Conservation (phyloP, 805 yeast genomes). For the Yamadazyma tumulicola region DNA sequence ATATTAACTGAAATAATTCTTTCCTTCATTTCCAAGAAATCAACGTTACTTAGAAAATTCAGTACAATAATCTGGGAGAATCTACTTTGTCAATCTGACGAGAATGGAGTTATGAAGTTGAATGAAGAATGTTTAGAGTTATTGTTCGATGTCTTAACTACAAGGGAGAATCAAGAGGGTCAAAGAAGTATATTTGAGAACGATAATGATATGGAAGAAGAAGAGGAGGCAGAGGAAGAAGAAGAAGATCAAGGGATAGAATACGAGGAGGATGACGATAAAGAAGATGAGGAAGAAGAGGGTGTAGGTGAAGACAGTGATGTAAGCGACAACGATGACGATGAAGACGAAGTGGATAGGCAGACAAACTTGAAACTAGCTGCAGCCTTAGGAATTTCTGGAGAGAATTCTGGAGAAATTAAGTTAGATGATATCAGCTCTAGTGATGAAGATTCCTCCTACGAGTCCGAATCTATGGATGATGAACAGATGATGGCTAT, state of each 20-base stretch:
- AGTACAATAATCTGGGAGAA: slow-evolving; percentile 40
- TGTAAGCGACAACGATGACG: slow-evolving; percentile 13
- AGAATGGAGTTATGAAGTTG: slow-evolving; percentile 22
- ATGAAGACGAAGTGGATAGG: slow-evolving; percentile 25
- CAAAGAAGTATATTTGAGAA: slow-evolving; percentile 71
- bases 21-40: slow-evolving; percentile 42
- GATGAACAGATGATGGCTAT: slow-evolving; percentile 96
- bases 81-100: slow-evolving; percentile 30
- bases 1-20: slow-evolving; percentile 41
- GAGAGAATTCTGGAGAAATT: slow-evolving; percentile 40
- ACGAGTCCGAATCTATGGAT: slow-evolving; percentile 75
- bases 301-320: slow-evolving; percentile 17
- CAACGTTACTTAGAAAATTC: slow-evolving; percentile 34
- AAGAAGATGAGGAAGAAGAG: slow-evolving; percentile 22
- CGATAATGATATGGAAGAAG: slow-evolving; percentile 29
- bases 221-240: slow-evolving; percentile 20
- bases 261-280: slow-evolving; percentile 22
- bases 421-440: slow-evolving; percentile 38
- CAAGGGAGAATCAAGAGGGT: slow-evolving; percentile 81
- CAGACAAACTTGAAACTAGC: slow-evolving; percentile 64
- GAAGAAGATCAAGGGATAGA: slow-evolving; percentile 29
- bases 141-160: slow-evolving; percentile 32
- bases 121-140: slow-evolving; percentile 32
- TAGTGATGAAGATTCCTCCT: slow-evolving; percentile 51
- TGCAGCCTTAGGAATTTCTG: slow-evolving; percentile 65